Base-by-base conservation (phyloP, 169 alveolate species). In the Eimeria tenella region DNA sequence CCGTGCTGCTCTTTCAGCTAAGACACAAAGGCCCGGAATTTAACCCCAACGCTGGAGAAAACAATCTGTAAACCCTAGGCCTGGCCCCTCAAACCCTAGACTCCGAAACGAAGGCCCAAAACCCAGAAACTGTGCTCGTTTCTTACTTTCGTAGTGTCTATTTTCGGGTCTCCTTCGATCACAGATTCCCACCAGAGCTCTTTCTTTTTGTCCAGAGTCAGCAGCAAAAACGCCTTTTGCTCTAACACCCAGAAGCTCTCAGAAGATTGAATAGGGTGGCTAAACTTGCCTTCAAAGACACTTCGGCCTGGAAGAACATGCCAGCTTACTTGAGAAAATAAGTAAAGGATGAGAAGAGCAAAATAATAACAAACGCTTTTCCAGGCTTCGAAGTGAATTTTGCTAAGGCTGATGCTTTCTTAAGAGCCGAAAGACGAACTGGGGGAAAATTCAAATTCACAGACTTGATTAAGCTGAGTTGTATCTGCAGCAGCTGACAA, bases 181-280 rank as follows among this genome's bases (percentile, higher is more conserved):
- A 73, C 25, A 13, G 97, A 95, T 92, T 97, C 97, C 99, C 99
- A 98, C 79, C 97, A 97, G 65, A 96, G 95, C 86, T 98, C 98
- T 7, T 88, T 62, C 21, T 97, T 97, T 93, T 98, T 98, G 86
- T 97, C 98, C 25, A 98, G 79, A 65, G 96, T 95, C 55, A 98
- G 83, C 4, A 96, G 94, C 49, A 98, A 93, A 21, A 84, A 71
- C 53, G 94, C 95, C 5, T 96, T 96, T 71, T 96, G 98, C 93
- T 97, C 99, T 5, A 98, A 95, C n/a, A 94, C 77, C 98, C 99
- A 98, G 10, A 70, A 56, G 17, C 77, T 25, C n/a, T 68, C 89
- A 0, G 53, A 9, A 4, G 74, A n/a, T 52, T 25, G 50, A 31
- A 87, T 71, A 4, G 31, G 50, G 13, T 87, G 55, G 42, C 60